A percentile compares a stretch with the other conserved stretches of the same genome.
Evolutionary conservation across 1,139 yeast species (phyloP).

Genomic region (Suhomyces yuchorum): DNA sequence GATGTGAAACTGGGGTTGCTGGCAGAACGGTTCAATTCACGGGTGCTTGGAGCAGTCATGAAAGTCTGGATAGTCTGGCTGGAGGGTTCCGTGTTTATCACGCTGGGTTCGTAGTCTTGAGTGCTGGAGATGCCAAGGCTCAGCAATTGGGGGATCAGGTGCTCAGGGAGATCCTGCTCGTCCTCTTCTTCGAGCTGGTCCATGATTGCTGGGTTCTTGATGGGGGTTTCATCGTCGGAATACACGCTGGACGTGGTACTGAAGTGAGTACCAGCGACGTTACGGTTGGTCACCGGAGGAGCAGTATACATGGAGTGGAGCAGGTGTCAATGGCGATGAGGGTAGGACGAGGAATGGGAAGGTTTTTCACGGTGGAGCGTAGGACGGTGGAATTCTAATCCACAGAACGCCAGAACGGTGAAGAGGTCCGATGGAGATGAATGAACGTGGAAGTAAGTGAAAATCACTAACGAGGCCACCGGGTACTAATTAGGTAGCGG

Average conservation of each 20-base stretch:
- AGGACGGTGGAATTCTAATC: background rate
- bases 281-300: constrained; percentile 6
- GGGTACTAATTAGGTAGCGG: background rate
- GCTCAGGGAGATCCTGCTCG: constrained; percentile 12
- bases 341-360: no score
- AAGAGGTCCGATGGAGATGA: background rate
- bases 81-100: constrained; percentile 18
- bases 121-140: background rate
- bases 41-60: constrained; percentile 26
- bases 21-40: constrained; percentile 12
- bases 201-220: constrained; percentile 11
- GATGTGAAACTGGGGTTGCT: constrained; percentile 36
- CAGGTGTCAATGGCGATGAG: background rate
- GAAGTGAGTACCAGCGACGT: constrained; percentile 19
- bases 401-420: background rate
- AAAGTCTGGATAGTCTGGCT: constrained; percentile 31
- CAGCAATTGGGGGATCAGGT: background rate
- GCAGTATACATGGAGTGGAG: constrained; percentile 9
- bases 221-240: constrained; percentile 26
- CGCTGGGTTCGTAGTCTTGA: background rate
- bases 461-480: background rate
- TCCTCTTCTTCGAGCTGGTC: constrained; percentile 22
- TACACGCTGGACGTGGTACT: constrained; percentile 41
- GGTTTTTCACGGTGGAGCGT: no score
- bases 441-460: background rate